Base-by-base conservation (phyloP, 345 rosid genomes). In the Firmiana major region DNA sequence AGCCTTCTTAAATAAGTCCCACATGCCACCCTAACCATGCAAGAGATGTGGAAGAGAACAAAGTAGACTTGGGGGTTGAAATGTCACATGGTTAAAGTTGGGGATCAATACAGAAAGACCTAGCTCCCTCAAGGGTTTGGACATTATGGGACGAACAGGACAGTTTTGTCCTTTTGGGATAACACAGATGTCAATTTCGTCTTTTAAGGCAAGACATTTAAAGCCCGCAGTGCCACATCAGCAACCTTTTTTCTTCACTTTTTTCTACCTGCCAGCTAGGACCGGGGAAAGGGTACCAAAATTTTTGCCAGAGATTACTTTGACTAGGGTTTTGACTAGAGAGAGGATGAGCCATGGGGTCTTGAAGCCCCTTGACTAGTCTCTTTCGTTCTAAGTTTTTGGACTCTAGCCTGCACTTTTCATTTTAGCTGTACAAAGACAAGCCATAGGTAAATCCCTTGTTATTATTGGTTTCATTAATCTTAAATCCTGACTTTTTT, bases 281-380 rank as follows among this genome's bases (percentile, higher is more conserved):
- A 62, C 77, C 48, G 38, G 63, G 63, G 17, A 28, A 42, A 74
- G 26, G 74, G 71, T 79, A 62, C 76, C 55, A 72, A 34, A 43
- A 5, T 43, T 71, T 28, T 38, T 31, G 28, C 17, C 45, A 21
- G 57, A 75, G 60, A 81, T 66, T 59, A 72, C 48, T 78, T 82
- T 82, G 87, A 81, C 83, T 59, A 26, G 64, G 62, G 78, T 22
- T 77, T 84, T 85, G 87, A 84, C 82, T 75, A 66, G 3, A 46
- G 13, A 73, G 49, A 58, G 73, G 80, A 75, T 77, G 73, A 60
- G 16, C 75, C 62, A 31, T 73, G 77, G 79, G 83, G 63, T 28
- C 81, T 19, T 43, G 57, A 38, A 63, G 71, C 42, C 63, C 63
- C 76, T 76, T 68, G 86, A 73, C 72, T 28, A n/a, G 84, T 81